Evolutionary conservation across 139 green algal genomes (phyloP).

Genomic region (Chlamydomonas sp.): DNA sequence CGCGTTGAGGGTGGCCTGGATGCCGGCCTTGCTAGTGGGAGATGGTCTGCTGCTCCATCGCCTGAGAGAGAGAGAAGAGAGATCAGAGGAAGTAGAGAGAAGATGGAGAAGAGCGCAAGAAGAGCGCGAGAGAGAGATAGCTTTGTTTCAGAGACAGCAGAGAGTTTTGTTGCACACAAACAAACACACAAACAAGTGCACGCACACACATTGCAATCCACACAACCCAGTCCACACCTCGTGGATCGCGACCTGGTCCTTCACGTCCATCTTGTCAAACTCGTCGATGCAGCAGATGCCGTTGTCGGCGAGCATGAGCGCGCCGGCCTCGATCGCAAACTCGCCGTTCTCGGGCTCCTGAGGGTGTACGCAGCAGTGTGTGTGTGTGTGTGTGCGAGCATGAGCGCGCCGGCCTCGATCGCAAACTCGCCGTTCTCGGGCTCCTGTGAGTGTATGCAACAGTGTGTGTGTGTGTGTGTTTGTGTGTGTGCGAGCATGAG

Average conservation of each 20-base stretch:
- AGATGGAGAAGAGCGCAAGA: too few relatives aligned
- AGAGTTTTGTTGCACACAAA: too few relatives aligned
- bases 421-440: constrained; percentile 88
- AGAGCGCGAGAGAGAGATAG: too few relatives aligned
- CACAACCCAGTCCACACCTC: too few relatives aligned
- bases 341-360: constrained; percentile 83
- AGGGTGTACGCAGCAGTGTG: not conserved
- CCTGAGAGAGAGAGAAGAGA: too few relatives aligned
- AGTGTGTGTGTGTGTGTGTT: too few relatives aligned
- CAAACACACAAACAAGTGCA: constrained; percentile 1
- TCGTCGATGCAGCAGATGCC: constrained; percentile 96
- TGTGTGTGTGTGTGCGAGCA: too few relatives aligned
- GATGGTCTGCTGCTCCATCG: constrained; percentile 99
- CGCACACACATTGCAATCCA: too few relatives aligned
- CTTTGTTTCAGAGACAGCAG: too few relatives aligned
- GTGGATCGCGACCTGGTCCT: constrained; percentile 63
- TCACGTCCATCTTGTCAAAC: constrained; percentile 95
- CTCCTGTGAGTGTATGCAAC: constrained; percentile 43
- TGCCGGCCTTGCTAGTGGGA: constrained; percentile 96
- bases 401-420: constrained; percentile 96
- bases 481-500: too few relatives aligned
- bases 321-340: constrained; percentile 97
- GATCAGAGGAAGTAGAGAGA: too few relatives aligned
- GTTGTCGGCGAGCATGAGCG: constrained; percentile 96
- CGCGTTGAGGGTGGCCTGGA: too few relatives aligned